phyloP scores from a whole-genome alignment of 1,284 basidiomycete genomes.

The Tilletia caries region DNA sequence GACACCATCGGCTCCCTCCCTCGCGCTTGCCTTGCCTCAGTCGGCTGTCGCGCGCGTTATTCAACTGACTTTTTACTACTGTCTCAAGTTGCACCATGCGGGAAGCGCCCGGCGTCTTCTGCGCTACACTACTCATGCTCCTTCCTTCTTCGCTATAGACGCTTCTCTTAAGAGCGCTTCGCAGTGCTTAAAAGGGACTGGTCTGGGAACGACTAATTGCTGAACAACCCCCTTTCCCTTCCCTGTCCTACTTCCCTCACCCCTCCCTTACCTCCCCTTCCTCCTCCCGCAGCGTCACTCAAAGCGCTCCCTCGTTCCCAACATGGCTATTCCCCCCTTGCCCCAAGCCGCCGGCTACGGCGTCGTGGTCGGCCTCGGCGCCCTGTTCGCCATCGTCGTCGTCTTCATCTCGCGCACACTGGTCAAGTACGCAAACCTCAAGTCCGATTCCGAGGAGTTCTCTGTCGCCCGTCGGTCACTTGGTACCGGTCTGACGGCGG shows the following conservation, averaged over 20 bases:
- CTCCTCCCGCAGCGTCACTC: neutral
- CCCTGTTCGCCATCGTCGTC: constrained; percentile 45
- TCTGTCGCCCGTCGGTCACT: constrained; percentile 19
- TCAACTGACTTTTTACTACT: no score
- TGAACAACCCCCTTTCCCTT: neutral
- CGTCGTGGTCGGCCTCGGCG: constrained; percentile 47
- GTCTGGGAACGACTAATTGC: no score
- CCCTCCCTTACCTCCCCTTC: neutral
- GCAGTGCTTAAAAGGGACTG: no score
- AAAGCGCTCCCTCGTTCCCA: neutral
- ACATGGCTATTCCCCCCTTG: neutral
- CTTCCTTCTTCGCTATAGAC: neutral
- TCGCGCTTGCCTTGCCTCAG: no score
- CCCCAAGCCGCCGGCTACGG: constrained; percentile 21
- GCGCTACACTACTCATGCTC: neutral
- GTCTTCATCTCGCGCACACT: constrained; percentile 24
- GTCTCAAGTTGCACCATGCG: no score
- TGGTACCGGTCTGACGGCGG: constrained; percentile 15
- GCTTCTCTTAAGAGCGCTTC: no score
- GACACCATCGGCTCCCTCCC: no score
- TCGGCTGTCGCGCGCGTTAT: no score
- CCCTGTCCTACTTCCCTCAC: no score
- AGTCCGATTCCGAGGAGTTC: constrained; percentile 24
- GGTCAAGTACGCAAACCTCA: constrained; percentile 19
- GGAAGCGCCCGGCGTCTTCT: no score